Conservation (phyloP, 768 basidiomycete genomes). For the Russula ochroleuca region DNA sequence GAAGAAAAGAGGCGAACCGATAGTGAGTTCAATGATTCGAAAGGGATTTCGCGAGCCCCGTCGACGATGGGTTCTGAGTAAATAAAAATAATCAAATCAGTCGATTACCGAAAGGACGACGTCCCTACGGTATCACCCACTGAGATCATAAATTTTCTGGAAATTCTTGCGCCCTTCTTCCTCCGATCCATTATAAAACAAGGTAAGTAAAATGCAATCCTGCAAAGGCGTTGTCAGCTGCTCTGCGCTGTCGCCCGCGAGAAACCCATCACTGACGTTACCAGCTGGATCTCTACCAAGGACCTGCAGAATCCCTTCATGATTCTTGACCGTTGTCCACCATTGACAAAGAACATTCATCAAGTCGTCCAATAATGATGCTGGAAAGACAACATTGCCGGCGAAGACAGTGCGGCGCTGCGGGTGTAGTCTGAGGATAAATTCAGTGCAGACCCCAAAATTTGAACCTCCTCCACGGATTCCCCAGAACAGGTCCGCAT, state of each 20-base stretch:
- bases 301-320: constrained; percentile 40
- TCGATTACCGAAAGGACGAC: no score
- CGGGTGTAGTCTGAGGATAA: constrained; percentile 44
- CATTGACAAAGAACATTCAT: constrained; percentile 35
- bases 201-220: constrained; percentile 37
- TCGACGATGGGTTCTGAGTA: constrained; percentile 41
- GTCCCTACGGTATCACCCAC: constrained; percentile 30
- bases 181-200: constrained; percentile 51
- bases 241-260: no score
- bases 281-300: constrained; percentile 40
- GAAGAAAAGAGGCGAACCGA: constrained; percentile 31
- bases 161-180: constrained; percentile 44
- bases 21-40: constrained; percentile 42
- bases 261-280: constrained; percentile 32
- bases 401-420: constrained; percentile 47
- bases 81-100: not conserved
- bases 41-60: constrained; percentile 44
- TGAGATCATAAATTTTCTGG: constrained; percentile 44
- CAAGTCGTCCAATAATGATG: constrained; percentile 27
- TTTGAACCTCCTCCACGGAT: constrained; percentile 52
- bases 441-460: constrained; percentile 55
- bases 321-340: constrained; percentile 37
- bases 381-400: constrained; percentile 40
- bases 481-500: constrained; percentile 49
- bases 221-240: constrained; percentile 27